Base-by-base conservation (phyloP, 345 rosid genomes). In the Gossypium arboreum region DNA sequence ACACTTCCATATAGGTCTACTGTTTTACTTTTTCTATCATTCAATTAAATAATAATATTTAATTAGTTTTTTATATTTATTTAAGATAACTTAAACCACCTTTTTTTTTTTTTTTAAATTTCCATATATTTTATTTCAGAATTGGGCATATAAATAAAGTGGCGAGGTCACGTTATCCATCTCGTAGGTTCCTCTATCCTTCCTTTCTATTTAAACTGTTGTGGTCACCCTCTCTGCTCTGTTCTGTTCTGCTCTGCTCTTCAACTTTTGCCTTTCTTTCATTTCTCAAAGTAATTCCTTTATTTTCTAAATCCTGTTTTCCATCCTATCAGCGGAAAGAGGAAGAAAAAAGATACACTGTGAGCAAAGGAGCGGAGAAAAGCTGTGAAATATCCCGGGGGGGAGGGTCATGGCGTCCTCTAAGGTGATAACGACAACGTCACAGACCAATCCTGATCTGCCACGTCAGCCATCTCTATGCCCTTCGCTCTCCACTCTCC, bases 401-500 rank as follows among this genome's bases (percentile, higher is more conserved):
- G 56, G 71, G 16, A 12, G 12, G 1, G 72, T 67, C 10, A 75
- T 75, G 78, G 78, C 78, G 48, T 75, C 89, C 78, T 83, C 89
- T 45, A 84, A 83, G 82, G 78, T 82, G 79, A 83, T 85, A 81
- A 54, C 85, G 73, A 82, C 78, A 17, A 51, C 88, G 77, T 84
- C 86, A 69, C 75, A 80, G 52, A 64, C 85, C 67, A 84, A 83
- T 79, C 74, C 78, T 51, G 92, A 86, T 83, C 86, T 81, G 83
- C 77, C 92, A 73, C 87, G 84, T 77, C 79, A 85, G 75, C 69
- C 76, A 0, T 71, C 84, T 34, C 48, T 83, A 12, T 83, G 86
- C 59, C 58, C 92, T 12, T 81, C 88, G 17, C 75, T 81, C 83
- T 78, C 88, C 75, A 50, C 84, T 12, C 82, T 88, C 68, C 75